Evolutionary conservation across 495 filamentous ascomycete genomes (phyloP).

Genomic region (Amorphotheca resinae): DNA sequence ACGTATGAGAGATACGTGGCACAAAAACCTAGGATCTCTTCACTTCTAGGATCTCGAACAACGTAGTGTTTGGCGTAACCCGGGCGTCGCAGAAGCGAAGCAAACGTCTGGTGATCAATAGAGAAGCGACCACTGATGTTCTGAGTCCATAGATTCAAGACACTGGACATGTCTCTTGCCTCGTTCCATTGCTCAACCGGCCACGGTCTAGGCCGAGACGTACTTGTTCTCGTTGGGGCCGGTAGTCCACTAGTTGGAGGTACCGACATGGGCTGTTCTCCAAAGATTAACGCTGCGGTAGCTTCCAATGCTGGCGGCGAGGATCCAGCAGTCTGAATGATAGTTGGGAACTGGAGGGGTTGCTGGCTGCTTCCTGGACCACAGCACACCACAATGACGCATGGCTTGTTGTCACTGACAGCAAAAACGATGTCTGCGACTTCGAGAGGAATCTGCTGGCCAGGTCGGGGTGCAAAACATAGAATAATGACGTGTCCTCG

Average conservation of each 20-base stretch:
- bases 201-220: conserved; percentile 25
- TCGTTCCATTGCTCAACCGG: conserved; percentile 34
- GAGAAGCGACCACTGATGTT: conserved; percentile 33
- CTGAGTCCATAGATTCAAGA: conserved; percentile 39
- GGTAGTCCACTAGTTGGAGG: background rate
- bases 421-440: conserved; percentile 30
- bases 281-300: conserved; percentile 43
- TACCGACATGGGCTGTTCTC: too few species aligned
- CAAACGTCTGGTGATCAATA: conserved; percentile 31
- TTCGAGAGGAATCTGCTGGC: conserved; percentile 25
- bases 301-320: conserved; percentile 37
- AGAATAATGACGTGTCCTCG: conserved; percentile 37
- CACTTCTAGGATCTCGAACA: conserved; percentile 37
- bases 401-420: conserved; percentile 35
- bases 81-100: conserved; percentile 41
- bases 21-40: conserved; percentile 43
- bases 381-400: conserved; percentile 37
- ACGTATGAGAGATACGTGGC: conserved; percentile 47
- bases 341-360: conserved; percentile 29
- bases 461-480: conserved; percentile 27
- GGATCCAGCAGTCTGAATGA: conserved; percentile 35
- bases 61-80: conserved; percentile 52
- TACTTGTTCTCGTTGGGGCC: conserved; percentile 11
- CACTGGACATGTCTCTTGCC: conserved; percentile 27
- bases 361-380: conserved; percentile 6